Percentiles rank a stretch among this genome's conserved stretches.
These are phyloP conservation scores for Serendipita sp. DNA, from an alignment of 768 basidiomycete genomes.

Conservation along the genomic window DNA sequence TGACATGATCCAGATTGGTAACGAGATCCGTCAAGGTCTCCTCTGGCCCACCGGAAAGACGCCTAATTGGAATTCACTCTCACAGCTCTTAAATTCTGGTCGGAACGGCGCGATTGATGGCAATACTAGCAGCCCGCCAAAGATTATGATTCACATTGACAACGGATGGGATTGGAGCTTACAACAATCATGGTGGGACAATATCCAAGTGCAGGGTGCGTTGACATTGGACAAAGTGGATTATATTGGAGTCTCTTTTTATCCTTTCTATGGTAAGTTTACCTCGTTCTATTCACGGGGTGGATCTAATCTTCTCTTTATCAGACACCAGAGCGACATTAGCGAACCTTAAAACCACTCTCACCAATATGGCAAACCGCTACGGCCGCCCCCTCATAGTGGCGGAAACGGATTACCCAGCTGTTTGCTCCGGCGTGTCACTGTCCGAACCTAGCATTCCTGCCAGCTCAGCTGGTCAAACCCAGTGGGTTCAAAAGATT, in stretches of 20 bases:
- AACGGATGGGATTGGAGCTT: slow-evolving; percentile 40
- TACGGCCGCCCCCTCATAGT: slow-evolving; percentile 37
- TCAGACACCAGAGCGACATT: slow-evolving; percentile 28
- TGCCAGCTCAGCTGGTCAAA: slow-evolving; percentile 34
- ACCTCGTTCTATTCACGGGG: neutral
- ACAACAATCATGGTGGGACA: slow-evolving; percentile 33
- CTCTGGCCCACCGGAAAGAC: slow-evolving; percentile 45
- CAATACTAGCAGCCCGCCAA: slow-evolving; percentile 11
- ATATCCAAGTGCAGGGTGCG: slow-evolving; percentile 37
- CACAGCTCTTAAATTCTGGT: slow-evolving; percentile 45
- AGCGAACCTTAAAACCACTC: slow-evolving; percentile 31
- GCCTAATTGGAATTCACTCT: slow-evolving; percentile 35
- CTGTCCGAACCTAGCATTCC: slow-evolving; percentile 33
- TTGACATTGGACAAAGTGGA: slow-evolving; percentile 32
- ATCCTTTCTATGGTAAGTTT: slow-evolving; percentile 43
- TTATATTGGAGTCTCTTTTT: slow-evolving; percentile 47
- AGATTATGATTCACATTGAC: slow-evolving; percentile 42
- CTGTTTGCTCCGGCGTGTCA: slow-evolving; percentile 25
- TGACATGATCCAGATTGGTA: slow-evolving; percentile 40
- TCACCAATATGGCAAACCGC: slow-evolving; percentile 33
- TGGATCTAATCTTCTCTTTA: slow-evolving; percentile 2
- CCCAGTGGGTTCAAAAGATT: slow-evolving; percentile 36
- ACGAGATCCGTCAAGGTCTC: slow-evolving; percentile 50
- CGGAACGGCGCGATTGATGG: slow-evolving; percentile 34
- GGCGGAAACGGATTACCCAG: slow-evolving; percentile 52